Base-by-base conservation (phyloP, 1,284 basidiomycete species). In the Ceratobasidium sp. region DNA sequence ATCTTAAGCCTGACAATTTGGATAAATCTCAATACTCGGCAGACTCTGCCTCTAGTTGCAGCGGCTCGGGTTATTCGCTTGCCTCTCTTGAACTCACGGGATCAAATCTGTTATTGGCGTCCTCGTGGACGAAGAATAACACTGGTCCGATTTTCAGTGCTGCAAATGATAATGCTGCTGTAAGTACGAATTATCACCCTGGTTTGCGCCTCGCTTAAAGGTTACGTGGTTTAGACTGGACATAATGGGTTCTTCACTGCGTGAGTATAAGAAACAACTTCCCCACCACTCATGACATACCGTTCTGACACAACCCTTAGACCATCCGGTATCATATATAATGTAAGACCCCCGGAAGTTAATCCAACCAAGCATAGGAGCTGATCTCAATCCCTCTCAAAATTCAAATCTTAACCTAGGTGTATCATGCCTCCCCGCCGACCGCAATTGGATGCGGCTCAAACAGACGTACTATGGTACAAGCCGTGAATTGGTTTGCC, bases 51-150 rank as follows among this genome's bases (percentile, higher is more conserved):
- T 79, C 75, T 20, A 26, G 23, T 23, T 79, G 79, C 44, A 55
- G 61, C 44, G 77, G 64, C 12, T 44, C 79, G 15, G 77, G 79
- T 39, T 80, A 80, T 40, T 78, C 77, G 23, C 79, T 80, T 18
- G 77, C 70, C 2, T 80, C 81, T 3, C 83, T 87, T 6, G 84
- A 85, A 78, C 81, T 86, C 15, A 84, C 83, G 1, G 86, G 86
- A 15, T 82, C 83, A 9, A 81, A 86, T 77, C 86, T 85, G 6
- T 80, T 86, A 33, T 83, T 77, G 56, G 81, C 84, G 0, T 81
- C 81, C 46, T 84, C 84, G 5, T 87, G 85, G 86, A 66, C 68
- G 0, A 78, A 78, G 33, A 51, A 78, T 28, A 72, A 33, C 33
- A 15, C 77, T 28, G 77, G 77, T 20, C 77, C 77, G 2, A 72